Evolutionary conservation across 139 green algal species (phyloP), one percentile per base, ranked within the genome.

Genomic region (Pleodorina starrii): DNA sequence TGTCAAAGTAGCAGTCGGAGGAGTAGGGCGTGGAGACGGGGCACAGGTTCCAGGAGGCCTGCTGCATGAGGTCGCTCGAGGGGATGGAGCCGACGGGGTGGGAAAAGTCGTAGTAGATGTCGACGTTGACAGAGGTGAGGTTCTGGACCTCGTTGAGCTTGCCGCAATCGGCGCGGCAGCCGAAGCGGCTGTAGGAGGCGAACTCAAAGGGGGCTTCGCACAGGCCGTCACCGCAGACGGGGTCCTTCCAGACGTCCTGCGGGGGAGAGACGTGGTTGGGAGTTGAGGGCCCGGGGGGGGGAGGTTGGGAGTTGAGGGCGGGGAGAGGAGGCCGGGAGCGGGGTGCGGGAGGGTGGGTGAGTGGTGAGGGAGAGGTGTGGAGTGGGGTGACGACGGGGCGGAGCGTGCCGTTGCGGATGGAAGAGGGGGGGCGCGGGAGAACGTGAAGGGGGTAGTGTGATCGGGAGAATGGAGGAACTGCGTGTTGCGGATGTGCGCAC

Each of bases 151-250:
- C 93, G 19, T 93, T 86, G 59, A 97, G 93, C 85, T 94, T 91
- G 43, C 96, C 96, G 89, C 96, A 98, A 83, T 98, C 96, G 2
- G 95, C 95, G 38, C 94, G 91, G 79, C 96, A 98, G 6, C 96
- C 96, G 91, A 98, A 98, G 12, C 93, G 84, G 16, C 95, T 95
- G 90, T 97, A 98, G 0, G 93, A 94, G 0, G 95, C 94, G 88
- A 97, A 97, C 87, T 98, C 96, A 84, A 96, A 97, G 0, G 96
- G 96, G 16, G 91, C 81, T 27, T 97, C 94, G 87, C 96, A 98
- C 3, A 97, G 57, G 19, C 96, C 96, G 84, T 98, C 96, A 59
- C 96, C 96, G 78, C 96, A 98, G 12, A 93, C 91, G 1, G 95
- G 95, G 86, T 98, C 96, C 54, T 92, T 90, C 95, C 95, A 98